Base-by-base conservation (phyloP, 2,329 filamentous ascomycete species). In the Emydomyces testavorans region DNA sequence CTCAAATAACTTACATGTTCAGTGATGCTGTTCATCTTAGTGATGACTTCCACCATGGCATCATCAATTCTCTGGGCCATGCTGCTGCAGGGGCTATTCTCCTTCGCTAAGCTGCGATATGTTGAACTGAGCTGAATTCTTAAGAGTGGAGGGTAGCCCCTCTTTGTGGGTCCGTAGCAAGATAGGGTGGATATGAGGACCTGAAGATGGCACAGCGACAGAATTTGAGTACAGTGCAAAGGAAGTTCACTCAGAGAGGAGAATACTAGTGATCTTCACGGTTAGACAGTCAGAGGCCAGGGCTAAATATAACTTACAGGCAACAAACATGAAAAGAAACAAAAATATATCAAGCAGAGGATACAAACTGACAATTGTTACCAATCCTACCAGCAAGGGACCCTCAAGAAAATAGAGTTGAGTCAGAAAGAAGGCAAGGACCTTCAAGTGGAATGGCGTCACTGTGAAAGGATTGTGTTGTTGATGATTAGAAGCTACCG, bases 1-100 rank as follows among this genome's bases (percentile, higher is more conserved):
- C 7, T 36, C 31, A 18, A 20, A 24, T 6, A 6, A 49, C 59
- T 52, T 52, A 63, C 61, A 54, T 62, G 56, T n/a, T 48, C 46
- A 21, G 57, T 46, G 28, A 63, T 54, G 31, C 36, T 50, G 21
- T 57, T 55, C n/a, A 63, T 50, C 24, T 60, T 56, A 16, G 44
- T 37, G 49, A 63, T 51, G 32, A 57, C 59, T 40, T 60, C 57
- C 32, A 56, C 53, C 60, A 64, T 63, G 45, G 54, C 58, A 43
- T 48, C 53, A 34, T 62, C 59, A n/a, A 62, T 48, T 6, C 52
- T 52, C 36, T 57, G 41, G 13, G 50, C 40, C 57, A 59, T 52
- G 21, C 6, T 40, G 21, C n/a, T 42, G 26, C 7, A 13, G 45
- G 35, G 13, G 8, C 28, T 23, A 23, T 16, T 34, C 1, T 21